Conservation (phyloP, 352 stramenopile species). For the Phytophthora megakarya region DNA sequence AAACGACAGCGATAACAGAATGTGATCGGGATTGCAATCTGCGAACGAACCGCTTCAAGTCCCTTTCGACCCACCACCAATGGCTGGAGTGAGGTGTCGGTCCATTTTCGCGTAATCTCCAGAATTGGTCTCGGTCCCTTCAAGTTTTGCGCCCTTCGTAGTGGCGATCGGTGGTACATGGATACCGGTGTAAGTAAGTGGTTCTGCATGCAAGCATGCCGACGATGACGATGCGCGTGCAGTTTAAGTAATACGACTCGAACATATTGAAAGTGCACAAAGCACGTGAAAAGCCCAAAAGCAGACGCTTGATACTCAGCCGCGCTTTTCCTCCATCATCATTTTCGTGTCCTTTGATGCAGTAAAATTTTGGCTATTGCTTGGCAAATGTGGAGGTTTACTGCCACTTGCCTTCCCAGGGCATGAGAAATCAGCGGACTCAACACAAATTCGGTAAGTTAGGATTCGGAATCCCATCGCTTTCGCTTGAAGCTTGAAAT, state of each 20-base stretch:
- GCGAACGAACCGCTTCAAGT: constrained; percentile 16
- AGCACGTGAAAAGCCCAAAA: constrained; percentile 1
- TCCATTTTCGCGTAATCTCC: constrained; percentile 17
- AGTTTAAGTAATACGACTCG: constrained; percentile 28
- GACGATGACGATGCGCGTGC: constrained; percentile 24
- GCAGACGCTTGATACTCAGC: constrained; percentile 3
- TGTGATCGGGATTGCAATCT: constrained; percentile 16
- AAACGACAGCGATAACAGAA: not conserved
- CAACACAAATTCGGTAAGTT: constrained; percentile 9
- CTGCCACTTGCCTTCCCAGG: constrained; percentile 9
- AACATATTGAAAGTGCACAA: not conserved
- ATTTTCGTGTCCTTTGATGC: constrained; percentile 12
- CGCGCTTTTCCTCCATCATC: constrained; percentile 28
- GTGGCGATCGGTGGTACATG: constrained; percentile 6
- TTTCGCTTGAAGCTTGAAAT: constrained; percentile 17
- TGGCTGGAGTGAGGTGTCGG: not conserved
- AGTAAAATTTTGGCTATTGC: not conserved
- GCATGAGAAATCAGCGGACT: constrained; percentile 9
- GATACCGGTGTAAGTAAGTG: constrained; percentile 20
- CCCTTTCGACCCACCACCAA: constrained; percentile 3
- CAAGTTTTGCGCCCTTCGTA: not conserved
- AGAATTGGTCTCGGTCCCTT: not conserved
- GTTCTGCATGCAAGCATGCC: constrained; percentile 30
- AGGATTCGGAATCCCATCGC: constrained; percentile 25
- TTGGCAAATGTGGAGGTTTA: not conserved